Evolutionary conservation across 1,284 basidiomycete genomes (phyloP).

Genomic region (Thelephora terrestris): DNA sequence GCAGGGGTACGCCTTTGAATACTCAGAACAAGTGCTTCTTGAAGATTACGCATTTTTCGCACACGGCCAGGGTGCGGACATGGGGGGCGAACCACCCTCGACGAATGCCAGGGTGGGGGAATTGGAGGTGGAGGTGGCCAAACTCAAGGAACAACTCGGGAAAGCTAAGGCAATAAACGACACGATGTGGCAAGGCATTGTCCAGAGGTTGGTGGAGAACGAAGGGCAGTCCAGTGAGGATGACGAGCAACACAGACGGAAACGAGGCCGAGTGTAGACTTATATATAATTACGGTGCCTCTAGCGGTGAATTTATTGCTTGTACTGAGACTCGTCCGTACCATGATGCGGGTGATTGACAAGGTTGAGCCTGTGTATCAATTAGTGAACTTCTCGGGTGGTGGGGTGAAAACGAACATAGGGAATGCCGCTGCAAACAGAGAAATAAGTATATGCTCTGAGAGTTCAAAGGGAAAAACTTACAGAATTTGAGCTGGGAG

Average conservation of each 20-base stretch:
- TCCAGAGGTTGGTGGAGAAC: constrained; percentile 40
- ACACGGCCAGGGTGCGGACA: constrained; percentile 23
- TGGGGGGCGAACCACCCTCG: constrained; percentile 22
- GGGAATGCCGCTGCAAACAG: constrained; percentile 48
- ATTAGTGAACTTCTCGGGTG: constrained; percentile 5
- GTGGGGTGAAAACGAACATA: constrained; percentile 35
- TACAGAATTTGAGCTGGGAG: constrained; percentile 86
- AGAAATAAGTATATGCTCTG: constrained; percentile 3
- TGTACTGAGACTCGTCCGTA: constrained; percentile 76
- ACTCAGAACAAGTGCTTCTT: constrained; percentile 42
- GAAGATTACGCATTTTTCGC: constrained; percentile 54
- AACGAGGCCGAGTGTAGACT: too few species aligned
- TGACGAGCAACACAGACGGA: background rate
- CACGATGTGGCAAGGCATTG: constrained; percentile 80
- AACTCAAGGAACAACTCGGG: constrained; percentile 56
- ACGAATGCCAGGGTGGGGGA: constrained; percentile 50
- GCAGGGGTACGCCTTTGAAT: constrained; percentile 18
- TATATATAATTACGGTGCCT: too few species aligned
- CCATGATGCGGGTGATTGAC: constrained; percentile 87
- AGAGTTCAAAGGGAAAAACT: constrained; percentile 25
- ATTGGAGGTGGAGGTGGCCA: constrained; percentile 62
- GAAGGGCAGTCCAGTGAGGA: constrained; percentile 7
- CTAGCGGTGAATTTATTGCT: constrained; percentile 12
- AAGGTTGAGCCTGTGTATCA: constrained; percentile 70
- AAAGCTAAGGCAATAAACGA: constrained; percentile 83